These are phyloP conservation scores for Botrytis galanthina DNA, from an alignment of 2,329 filamentous ascomycete species.

Conservation along the genomic window DNA sequence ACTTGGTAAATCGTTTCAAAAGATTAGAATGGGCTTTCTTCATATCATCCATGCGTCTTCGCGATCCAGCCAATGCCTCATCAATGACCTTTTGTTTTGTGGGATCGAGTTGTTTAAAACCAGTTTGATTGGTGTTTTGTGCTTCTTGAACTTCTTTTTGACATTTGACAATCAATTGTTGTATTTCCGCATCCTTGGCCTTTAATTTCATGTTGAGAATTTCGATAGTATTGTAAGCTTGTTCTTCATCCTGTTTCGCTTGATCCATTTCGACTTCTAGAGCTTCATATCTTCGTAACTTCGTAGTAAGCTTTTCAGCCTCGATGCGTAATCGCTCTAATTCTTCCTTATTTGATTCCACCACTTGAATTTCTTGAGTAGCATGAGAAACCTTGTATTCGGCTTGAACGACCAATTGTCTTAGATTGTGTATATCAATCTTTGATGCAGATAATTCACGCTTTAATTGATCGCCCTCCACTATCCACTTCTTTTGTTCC, in stretches of 20 bases:
- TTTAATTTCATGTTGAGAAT: conserved; percentile 57
- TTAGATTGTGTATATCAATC: conserved; percentile 62
- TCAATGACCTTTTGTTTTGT: conserved; percentile 26
- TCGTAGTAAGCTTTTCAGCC: conserved; percentile 57
- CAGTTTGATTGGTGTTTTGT: conserved; percentile 9
- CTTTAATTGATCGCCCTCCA: conserved; percentile 55
- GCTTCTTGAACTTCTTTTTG: conserved; percentile 44
- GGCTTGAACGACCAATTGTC: conserved; percentile 62
- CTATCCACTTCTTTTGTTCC: conserved; percentile 64
- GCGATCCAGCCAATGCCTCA: conserved; percentile 24
- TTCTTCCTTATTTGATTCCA: conserved; percentile 60
- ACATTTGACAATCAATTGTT: conserved; percentile 20
- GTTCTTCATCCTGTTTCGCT: conserved; percentile 56
- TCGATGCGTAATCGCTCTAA: conserved; percentile 58
- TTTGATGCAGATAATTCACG: conserved; percentile 57
- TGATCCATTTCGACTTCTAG: conserved; percentile 59
- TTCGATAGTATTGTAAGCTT: conserved; percentile 58
- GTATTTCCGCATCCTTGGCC: conserved; percentile 50
- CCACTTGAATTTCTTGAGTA: conserved; percentile 61
- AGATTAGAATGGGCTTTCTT: conserved; percentile 53
- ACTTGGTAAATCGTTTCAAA: conserved; percentile 49
- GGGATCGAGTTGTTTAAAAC: not conserved
- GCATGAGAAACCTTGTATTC: conserved; percentile 66
- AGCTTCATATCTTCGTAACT: conserved; percentile 62
- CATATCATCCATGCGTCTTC: conserved; percentile 45